Percentiles rank a stretch among this genome's conserved stretches.
Conservation (phyloP, 345 rosid genomes). For the Schrenkiella parvula region DNA sequence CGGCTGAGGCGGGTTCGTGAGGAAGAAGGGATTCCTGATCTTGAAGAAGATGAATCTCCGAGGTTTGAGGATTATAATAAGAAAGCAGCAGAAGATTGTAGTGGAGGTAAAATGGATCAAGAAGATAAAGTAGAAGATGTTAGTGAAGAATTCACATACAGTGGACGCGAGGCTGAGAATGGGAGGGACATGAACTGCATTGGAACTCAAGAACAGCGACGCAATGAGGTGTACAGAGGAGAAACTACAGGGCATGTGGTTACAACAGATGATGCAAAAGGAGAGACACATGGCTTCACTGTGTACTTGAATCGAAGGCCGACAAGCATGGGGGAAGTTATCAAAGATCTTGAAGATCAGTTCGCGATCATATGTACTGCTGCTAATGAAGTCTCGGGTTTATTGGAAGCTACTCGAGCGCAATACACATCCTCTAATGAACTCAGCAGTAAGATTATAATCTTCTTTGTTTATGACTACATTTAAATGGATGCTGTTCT, state of each 20-base stretch:
- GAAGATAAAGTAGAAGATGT: constrained; percentile 60
- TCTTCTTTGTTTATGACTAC: neutral
- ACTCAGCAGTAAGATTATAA: constrained; percentile 46
- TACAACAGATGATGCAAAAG: constrained; percentile 39
- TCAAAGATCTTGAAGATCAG: constrained; percentile 85
- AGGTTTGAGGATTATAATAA: constrained; percentile 29
- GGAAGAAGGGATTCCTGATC: constrained; percentile 89
- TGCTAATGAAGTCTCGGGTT: constrained; percentile 66
- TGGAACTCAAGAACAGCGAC: constrained; percentile 23
- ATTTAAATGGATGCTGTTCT: constrained; percentile 5
- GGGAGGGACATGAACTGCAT: constrained; percentile 29
- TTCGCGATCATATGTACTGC: constrained; percentile 54
- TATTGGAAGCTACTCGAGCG: constrained; percentile 71
- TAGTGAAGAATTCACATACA: constrained; percentile 34
- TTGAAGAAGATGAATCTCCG: constrained; percentile 61
- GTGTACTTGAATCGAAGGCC: constrained; percentile 82
- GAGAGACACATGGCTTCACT: constrained; percentile 74
- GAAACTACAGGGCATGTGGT: constrained; percentile 38
- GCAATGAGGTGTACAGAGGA: neutral
- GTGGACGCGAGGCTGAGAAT: constrained; percentile 26
- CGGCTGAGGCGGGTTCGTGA: constrained; percentile 75
- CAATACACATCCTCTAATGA: constrained; percentile 55
- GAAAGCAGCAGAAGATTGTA: constrained; percentile 22
- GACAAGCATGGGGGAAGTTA: constrained; percentile 85
- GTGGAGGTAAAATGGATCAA: constrained; percentile 31